Evolutionary conservation across 164 flowering plant species (phyloP).

Genomic region (Cinnamomum micranthum): DNA sequence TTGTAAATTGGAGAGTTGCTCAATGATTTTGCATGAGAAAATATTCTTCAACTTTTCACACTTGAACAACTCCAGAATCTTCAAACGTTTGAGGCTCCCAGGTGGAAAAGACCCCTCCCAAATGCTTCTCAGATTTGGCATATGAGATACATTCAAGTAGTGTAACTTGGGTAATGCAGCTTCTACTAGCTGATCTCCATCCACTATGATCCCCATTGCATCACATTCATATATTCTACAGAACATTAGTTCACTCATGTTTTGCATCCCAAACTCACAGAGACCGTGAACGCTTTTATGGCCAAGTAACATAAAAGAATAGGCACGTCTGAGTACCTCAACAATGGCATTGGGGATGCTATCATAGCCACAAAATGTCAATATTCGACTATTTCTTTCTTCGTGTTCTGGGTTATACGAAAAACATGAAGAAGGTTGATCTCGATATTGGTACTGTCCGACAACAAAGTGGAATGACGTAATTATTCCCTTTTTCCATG

Average conservation of each 20-base stretch:
- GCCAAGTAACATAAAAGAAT: no score
- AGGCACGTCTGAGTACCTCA: no score
- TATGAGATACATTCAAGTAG: fast-evolving
- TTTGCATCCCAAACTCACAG: not conserved
- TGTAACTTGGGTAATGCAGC: not conserved
- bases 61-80: fast-evolving
- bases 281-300: no score
- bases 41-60: not conserved
- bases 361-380: no score
- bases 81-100: not conserved
- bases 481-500: not conserved
- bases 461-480: not conserved
- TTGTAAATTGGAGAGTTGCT: not conserved
- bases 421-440: no score
- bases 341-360: no score
- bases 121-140: not conserved
- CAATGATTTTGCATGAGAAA: not conserved
- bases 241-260: not conserved
- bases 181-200: not conserved
- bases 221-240: not conserved
- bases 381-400: no score
- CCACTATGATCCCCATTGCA: not conserved
- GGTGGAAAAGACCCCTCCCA: not conserved
- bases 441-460: not conserved
- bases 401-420: fast-evolving